Base-by-base conservation (phyloP, 106 monocot genomes). In the Iris macrosiphon region DNA sequence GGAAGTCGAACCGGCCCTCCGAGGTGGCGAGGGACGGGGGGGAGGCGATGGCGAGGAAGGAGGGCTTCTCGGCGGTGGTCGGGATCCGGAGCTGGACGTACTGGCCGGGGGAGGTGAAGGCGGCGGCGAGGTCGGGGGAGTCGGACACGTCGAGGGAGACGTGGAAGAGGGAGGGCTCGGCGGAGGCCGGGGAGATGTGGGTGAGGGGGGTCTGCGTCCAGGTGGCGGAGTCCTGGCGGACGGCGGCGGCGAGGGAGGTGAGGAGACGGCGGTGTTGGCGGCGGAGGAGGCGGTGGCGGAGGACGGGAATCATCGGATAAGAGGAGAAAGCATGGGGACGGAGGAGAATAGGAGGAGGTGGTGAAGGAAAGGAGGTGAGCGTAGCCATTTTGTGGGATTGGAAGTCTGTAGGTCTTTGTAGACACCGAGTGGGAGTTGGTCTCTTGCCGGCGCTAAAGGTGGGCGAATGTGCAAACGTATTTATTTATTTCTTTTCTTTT, bases 41-140 rank as follows among this genome's bases (percentile, higher is more conserved):
- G 2, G 93, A 92, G 7, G 92, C 86, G 52, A 92, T 77, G 33
- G 92, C 79, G 23, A 92, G 74, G 58, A 92, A 77, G 33, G 64
- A 49, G 22, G 87, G 87, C 35, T 79, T 83, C 9, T 55, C 26
- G 12, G 40, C 25, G 5, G 57, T 57, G 15, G 45, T 49, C 28
- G 82, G 76, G 43, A 79, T 31, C 37, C 87, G 82, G 59, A 92
- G 49, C 51, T 85, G 86, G 63, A 92, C 73, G 71, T 86, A 92
- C 77, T 92, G 92, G 2, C 92, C 92, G 27, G 83, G 65, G 28
- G 49, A 59, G 25, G 68, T 62, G 76, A 79, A 70, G 58, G 69
- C 21, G 25, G 31, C 46, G 32, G 74, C 62, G 52, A 94, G 75
- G 53, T 75, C 69, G n/a, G 80, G 67, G 65, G 57, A 23, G 49